phyloP scores from a whole-genome alignment of 2,329 filamentous ascomycete genomes.

The Elsinoe arachidis region DNA sequence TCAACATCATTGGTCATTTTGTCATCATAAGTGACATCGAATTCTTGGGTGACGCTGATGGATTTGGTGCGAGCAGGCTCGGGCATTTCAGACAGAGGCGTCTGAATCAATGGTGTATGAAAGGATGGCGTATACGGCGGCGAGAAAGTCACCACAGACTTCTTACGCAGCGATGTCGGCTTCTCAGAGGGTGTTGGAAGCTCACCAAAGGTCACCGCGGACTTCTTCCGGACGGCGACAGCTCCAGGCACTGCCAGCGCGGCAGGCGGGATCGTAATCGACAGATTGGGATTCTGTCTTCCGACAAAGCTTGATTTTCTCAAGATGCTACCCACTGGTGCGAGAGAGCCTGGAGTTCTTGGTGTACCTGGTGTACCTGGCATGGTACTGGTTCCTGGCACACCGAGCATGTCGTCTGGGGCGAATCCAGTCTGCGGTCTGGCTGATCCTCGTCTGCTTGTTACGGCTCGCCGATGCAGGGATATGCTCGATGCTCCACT shows the following conservation, averaged over 20 bases:
- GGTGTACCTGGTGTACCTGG: neutral
- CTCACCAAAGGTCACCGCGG: neutral
- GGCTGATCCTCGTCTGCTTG: neutral
- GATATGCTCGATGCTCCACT: constrained; percentile 3
- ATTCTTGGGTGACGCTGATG: constrained; percentile 6
- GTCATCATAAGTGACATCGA: constrained; percentile 6
- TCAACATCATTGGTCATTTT: neutral
- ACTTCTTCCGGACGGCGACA: neutral
- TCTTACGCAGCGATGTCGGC: neutral
- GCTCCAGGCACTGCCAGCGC: constrained; percentile 2
- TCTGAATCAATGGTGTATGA: neutral
- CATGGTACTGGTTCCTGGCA: neutral
- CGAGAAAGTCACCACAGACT: neutral
- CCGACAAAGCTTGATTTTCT: neutral
- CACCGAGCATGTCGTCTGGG: constrained; percentile 10
- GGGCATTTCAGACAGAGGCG: neutral
- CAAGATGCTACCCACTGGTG: neutral
- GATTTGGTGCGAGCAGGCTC: constrained; percentile 2
- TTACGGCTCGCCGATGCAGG: constrained; percentile 1
- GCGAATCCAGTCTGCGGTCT: constrained; percentile 5
- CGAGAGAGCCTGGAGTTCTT: neutral
- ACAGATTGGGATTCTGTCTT: neutral
- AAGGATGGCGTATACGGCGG: constrained; percentile 3
- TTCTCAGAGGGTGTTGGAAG: constrained; percentile 4
- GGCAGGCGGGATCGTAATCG: neutral